Percentiles rank a stretch among this genome's conserved stretches.
Evolutionary conservation across 495 filamentous ascomycete genomes (phyloP).

Genomic region (Aspergillus affinis): DNA sequence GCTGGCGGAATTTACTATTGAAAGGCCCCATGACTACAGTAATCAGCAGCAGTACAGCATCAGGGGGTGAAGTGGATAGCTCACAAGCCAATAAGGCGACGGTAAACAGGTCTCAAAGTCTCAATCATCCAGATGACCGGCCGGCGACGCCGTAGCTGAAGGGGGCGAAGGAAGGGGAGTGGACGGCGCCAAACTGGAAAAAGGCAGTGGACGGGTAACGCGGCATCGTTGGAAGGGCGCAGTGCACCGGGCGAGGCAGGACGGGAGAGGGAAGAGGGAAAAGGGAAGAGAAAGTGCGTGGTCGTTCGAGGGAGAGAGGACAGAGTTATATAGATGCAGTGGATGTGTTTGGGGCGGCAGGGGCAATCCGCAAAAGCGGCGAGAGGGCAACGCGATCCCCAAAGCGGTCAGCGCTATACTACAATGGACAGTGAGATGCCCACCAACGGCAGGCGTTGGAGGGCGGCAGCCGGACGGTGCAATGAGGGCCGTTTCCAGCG

Average conservation of each 20-base stretch:
- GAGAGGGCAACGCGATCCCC: slow-evolving; percentile 9
- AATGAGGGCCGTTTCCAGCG: slow-evolving; percentile 17
- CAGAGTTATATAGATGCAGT: slow-evolving; percentile 17
- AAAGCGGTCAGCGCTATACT: slow-evolving; percentile 7
- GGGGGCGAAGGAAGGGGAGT: slow-evolving; percentile 4
- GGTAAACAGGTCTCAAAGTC: no score
- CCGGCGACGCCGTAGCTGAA: slow-evolving; percentile 15
- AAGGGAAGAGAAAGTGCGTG: slow-evolving; percentile 16
- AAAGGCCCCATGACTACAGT: not conserved
- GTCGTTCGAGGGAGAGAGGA: slow-evolving; percentile 12
- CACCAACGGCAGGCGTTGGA: slow-evolving; percentile 11
- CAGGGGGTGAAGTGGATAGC: slow-evolving; percentile 5
- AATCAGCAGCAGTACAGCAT: not conserved
- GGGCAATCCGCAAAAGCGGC: slow-evolving; percentile 11
- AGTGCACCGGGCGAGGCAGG: slow-evolving; percentile 8
- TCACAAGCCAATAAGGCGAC: slow-evolving; percentile 3
- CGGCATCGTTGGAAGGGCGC: slow-evolving; percentile 13
- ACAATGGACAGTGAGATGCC: slow-evolving; percentile 6
- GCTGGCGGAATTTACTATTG: no score
- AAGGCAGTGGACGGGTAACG: slow-evolving; percentile 12
- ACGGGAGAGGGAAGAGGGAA: slow-evolving; percentile 4
- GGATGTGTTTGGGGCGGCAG: slow-evolving; percentile 10
- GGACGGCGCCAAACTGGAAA: slow-evolving; percentile 13
- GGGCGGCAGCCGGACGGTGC: slow-evolving; percentile 13
- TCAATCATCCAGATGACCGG: slow-evolving; percentile 2